A percentile compares a stretch with the other conserved stretches of the same genome.
These are phyloP conservation scores for Xylariaceae sp. DNA, from an alignment of 2,329 filamentous ascomycete species.

Conservation along the genomic window DNA sequence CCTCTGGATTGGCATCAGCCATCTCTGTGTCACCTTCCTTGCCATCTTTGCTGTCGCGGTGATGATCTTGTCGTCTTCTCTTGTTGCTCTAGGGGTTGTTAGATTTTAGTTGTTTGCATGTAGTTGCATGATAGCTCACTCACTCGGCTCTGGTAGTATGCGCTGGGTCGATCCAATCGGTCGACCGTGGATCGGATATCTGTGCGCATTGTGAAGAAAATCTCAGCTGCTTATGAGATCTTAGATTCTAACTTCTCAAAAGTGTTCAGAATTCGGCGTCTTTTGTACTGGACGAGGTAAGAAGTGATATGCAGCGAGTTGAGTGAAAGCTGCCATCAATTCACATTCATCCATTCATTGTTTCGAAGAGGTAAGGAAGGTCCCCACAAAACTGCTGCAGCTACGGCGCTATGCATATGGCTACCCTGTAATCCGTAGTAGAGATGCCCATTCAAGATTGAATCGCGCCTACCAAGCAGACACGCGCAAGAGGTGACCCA, in stretches of 20 bases:
- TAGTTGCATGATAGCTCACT: slow-evolving; percentile 25
- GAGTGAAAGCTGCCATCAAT: slow-evolving; percentile 8
- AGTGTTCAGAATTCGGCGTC: too few relatives aligned
- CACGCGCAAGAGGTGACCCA: too few relatives aligned
- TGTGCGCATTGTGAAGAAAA: slow-evolving; percentile 38
- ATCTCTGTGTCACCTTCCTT: slow-evolving; percentile 49
- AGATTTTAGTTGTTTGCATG: slow-evolving; percentile 1
- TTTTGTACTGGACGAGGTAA: slow-evolving; percentile 1
- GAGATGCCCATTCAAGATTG: too few relatives aligned
- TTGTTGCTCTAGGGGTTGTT: slow-evolving; percentile 65
- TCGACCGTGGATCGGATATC: slow-evolving; percentile 71
- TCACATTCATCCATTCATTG: too few relatives aligned
- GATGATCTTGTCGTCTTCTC: slow-evolving; percentile 57
- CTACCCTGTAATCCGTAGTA: too few relatives aligned
- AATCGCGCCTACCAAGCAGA: too few relatives aligned
- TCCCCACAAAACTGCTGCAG: too few relatives aligned
- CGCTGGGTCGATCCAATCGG: slow-evolving; percentile 87
- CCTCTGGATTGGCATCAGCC: slow-evolving; percentile 41
- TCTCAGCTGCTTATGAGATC: background rate
- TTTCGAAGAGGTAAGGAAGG: too few relatives aligned
- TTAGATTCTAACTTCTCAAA: background rate
- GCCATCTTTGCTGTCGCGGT: slow-evolving; percentile 46
- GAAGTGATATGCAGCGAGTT: slow-evolving; percentile 2
- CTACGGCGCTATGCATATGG: too few relatives aligned
- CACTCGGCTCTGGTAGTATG: slow-evolving; percentile 85